These are phyloP conservation scores for Trichoderma citrinoviride DNA, from an alignment of 2,329 filamentous ascomycete species.

Conservation along the genomic window DNA sequence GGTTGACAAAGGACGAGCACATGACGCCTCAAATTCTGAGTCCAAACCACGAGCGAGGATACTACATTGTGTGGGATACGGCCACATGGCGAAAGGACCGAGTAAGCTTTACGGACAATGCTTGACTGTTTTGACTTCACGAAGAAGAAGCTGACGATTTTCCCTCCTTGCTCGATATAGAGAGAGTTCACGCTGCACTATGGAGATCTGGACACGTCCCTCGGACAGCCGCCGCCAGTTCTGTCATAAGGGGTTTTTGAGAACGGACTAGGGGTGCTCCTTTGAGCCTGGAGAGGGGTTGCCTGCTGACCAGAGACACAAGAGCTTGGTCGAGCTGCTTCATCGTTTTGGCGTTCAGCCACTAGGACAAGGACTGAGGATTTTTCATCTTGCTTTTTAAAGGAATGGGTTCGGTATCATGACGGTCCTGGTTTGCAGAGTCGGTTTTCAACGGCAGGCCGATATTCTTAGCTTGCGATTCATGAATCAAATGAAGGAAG, in stretches of 20 bases:
- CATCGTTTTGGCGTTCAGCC: constrained; percentile 34
- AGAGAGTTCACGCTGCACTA: constrained; percentile 61
- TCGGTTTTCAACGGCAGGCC: constrained; percentile 28
- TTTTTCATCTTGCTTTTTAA: constrained; percentile 30
- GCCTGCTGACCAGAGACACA: constrained; percentile 23
- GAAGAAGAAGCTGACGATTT: not conserved
- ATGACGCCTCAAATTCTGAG: constrained; percentile 61
- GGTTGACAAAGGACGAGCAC: constrained; percentile 66
- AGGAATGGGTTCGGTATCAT: constrained; percentile 32
- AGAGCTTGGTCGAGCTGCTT: constrained; percentile 22
- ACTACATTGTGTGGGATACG: constrained; percentile 65
- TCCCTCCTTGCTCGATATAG: constrained; percentile 35
- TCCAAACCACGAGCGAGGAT: constrained; percentile 60
- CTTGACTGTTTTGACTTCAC: too few relatives aligned
- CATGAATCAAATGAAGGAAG: constrained; percentile 10
- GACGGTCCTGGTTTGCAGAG: constrained; percentile 33
- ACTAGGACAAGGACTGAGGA: constrained; percentile 30
- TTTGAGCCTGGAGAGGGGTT: constrained; percentile 21
- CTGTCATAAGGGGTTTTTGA: constrained; percentile 27
- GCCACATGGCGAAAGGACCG: constrained; percentile 61
- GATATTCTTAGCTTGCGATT: constrained; percentile 19
- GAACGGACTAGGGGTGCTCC: constrained; percentile 7
- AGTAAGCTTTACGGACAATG: constrained; percentile 42
- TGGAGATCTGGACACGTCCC: constrained; percentile 56
- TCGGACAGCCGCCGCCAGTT: constrained; percentile 35